Evolutionary conservation across 108 stramenopile genomes (phyloP).

Genomic region (Conticribra guillardii): DNA sequence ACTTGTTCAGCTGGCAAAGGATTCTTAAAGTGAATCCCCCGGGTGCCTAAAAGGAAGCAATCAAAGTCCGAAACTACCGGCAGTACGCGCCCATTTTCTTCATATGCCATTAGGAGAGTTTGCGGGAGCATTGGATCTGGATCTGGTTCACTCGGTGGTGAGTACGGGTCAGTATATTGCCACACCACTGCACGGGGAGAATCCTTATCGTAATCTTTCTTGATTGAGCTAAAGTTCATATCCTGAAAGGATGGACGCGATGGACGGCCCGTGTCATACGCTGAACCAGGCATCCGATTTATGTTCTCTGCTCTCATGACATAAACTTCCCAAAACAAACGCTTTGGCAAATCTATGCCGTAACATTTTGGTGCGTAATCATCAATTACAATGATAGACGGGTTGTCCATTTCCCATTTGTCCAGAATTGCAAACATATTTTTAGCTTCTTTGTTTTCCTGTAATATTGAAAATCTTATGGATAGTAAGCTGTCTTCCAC

Average conservation of each 20-base stretch:
- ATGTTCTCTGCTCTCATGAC: slow-evolving; percentile 58
- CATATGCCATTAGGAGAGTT: slow-evolving; percentile 73
- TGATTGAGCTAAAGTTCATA: slow-evolving; percentile 63
- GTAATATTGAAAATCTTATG: too few relatives aligned
- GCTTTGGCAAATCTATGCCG: slow-evolving; percentile 65
- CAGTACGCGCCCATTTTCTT: slow-evolving; percentile 60
- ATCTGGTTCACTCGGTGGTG: slow-evolving; percentile 40
- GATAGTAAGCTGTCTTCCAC: too few relatives aligned
- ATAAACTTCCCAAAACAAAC: slow-evolving; percentile 70
- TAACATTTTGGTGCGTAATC: slow-evolving; percentile 50
- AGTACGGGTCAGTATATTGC: slow-evolving; percentile 51
- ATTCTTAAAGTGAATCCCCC: slow-evolving; percentile 57
- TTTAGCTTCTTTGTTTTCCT: too few relatives aligned
- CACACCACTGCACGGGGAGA: slow-evolving; percentile 60
- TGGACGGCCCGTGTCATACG: slow-evolving; percentile 63
- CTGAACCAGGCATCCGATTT: slow-evolving; percentile 47
- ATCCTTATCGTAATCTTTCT: slow-evolving; percentile 33
- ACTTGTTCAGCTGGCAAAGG: slow-evolving; percentile 67
- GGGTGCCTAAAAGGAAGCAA: slow-evolving; percentile 64
- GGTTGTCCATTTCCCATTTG: slow-evolving; percentile 48
- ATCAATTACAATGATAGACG: slow-evolving; percentile 54
- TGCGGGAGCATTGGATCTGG: slow-evolving; percentile 60
- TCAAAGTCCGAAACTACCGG: slow-evolving; percentile 64
- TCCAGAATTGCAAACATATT: too few relatives aligned
- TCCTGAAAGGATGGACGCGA: slow-evolving; percentile 67